Evolutionary conservation across 2,329 filamentous ascomycete species (phyloP).

Genomic region (Thelonectria rubi): DNA sequence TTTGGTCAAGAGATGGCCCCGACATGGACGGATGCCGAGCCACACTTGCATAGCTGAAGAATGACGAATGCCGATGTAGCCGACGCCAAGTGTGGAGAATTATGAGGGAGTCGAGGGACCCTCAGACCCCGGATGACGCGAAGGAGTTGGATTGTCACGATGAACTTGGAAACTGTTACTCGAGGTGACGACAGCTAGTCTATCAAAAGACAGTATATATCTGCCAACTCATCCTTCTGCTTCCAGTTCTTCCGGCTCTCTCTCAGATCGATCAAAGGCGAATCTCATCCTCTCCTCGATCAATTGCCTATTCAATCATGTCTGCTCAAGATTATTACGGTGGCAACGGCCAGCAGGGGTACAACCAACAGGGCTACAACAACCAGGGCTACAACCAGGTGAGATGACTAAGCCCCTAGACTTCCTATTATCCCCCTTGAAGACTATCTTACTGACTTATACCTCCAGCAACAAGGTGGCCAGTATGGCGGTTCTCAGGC

Average conservation of each 20-base stretch:
- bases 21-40: constrained; percentile 7
- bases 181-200: background rate
- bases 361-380: constrained; percentile 28
- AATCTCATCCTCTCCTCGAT: background rate
- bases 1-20: background rate
- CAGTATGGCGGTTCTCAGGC: constrained; percentile 29
- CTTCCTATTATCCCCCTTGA: no score
- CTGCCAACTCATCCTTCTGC: background rate
- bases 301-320: constrained; percentile 20
- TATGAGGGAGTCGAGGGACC: background rate
- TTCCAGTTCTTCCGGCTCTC: background rate
- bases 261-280: background rate
- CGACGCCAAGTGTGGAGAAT: constrained; percentile 20
- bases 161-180: background rate
- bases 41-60: constrained; percentile 16
- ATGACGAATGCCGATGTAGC: constrained; percentile 18
- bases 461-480: constrained; percentile 33
- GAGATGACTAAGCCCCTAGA: background rate
- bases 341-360: constrained; percentile 26
- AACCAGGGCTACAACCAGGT: constrained; percentile 33
- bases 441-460: no score
- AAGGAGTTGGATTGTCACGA: background rate
- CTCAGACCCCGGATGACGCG: constrained; percentile 18
- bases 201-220: background rate
- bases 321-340: constrained; percentile 40